Conservation (phyloP, 2,329 filamentous ascomycete species). For the Botrytis aclada region DNA sequence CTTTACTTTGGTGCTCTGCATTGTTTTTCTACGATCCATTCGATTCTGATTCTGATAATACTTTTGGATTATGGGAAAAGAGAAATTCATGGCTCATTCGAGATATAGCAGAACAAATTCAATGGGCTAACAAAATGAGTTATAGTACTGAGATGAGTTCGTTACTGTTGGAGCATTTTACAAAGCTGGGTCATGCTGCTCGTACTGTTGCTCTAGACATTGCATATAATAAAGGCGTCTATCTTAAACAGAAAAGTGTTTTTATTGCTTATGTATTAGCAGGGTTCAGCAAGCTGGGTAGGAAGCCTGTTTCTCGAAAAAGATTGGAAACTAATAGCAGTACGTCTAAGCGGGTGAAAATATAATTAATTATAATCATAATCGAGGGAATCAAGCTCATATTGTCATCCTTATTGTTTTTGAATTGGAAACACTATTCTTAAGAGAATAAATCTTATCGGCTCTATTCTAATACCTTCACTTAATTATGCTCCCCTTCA, state of each 20-base stretch:
- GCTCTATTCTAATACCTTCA: no score
- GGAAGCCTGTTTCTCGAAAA: background rate
- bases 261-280: background rate
- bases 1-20: background rate
- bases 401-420: no score
- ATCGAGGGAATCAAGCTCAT: no score
- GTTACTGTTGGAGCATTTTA: background rate
- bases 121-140: background rate
- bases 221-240: background rate
- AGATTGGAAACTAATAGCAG: background rate
- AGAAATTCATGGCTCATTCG: background rate
- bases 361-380: background rate
- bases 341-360: background rate
- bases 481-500: no score
- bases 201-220: background rate
- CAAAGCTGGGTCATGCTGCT: background rate
- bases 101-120: background rate
- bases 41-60: conserved; percentile 1
- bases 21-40: background rate
- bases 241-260: background rate
- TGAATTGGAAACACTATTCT: no score
- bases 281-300: background rate
- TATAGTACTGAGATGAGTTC: background rate
- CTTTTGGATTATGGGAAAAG: background rate
- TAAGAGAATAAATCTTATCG: no score